Base-by-base conservation (phyloP, 2,329 filamentous ascomycete genomes). In the Rhexocercosporidium sp. region DNA sequence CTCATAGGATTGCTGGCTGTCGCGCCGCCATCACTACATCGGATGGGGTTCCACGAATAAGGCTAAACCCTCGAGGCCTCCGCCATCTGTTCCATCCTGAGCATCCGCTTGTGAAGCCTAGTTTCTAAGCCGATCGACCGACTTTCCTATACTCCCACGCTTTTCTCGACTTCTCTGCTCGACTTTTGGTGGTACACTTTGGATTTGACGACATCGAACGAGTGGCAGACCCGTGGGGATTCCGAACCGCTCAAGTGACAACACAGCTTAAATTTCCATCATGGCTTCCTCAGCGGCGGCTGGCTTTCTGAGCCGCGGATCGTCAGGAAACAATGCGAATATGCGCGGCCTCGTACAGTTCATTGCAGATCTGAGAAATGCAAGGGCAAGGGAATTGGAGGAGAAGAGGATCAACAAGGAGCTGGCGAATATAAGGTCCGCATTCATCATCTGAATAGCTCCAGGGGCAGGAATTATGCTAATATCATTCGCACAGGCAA, bases 391-490 rank as follows among this genome's bases (percentile, higher is more conserved):
- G 70, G 96, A 99, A 79, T 83, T 99, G 70, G 96, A 99, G 80
- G 96, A 99, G 84, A 99, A 99, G 86, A 88, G 96, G 78, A 98
- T 99, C 83, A 99, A 99, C 81, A 99, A 99, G 84, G 96, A 99
- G 83, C 83, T 99, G 79, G 96, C 96, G 78, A 99, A 99, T 78
- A 99, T 99, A 79, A 90, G 93, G 85, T 89, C 77, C 72, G 86
- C 82, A 34, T 56, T 60, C 49, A 51, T 49, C 56, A 7, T 27
- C 66, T 16, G 46, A 62, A 34, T 54, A 54, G 46, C 41, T 39
- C 65, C 25, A 56, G 62, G 56, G 44, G 20, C 34, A 59, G 3
- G 59, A 66, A 49, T 22, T 37, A 59, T 47, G 67, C 73, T 77
- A 69, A 76, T 71, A 49, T 59, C 62, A 64, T 69, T 69, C 47